phyloP scores from a whole-genome alignment of 2,329 filamentous ascomycete species.

The Aspergillus sp. region DNA sequence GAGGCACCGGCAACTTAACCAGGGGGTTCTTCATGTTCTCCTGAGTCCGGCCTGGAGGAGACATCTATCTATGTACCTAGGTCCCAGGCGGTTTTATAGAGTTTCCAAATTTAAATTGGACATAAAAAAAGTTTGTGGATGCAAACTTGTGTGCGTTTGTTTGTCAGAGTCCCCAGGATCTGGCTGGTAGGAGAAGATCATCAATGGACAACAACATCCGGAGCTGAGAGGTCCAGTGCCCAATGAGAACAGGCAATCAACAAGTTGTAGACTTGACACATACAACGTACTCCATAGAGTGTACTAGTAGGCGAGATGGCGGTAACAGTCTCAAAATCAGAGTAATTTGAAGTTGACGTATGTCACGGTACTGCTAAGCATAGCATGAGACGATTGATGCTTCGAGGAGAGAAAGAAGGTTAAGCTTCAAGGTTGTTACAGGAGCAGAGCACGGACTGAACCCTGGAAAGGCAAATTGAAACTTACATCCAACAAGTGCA shows the following conservation, averaged over 20 bases:
- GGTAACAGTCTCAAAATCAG: conserved; percentile 4
- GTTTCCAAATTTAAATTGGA: not conserved
- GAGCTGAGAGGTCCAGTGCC: conserved; percentile 18
- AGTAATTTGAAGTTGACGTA: not conserved
- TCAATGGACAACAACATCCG: conserved; percentile 9
- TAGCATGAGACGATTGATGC: not conserved
- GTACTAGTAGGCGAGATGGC: conserved; percentile 1
- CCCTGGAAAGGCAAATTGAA: not conserved
- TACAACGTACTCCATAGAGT: not conserved
- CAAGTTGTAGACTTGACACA: conserved; percentile 5
- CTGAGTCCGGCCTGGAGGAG: not conserved
- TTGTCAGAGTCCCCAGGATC: conserved; percentile 13
- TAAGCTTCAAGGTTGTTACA: not conserved
- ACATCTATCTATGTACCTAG: not conserved
- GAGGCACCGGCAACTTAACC: not conserved
- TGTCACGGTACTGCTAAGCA: not conserved
- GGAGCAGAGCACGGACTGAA: conserved; percentile 2
- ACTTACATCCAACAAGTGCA: too few species aligned
- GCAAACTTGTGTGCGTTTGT: conserved; percentile 10
- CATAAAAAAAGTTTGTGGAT: conserved; percentile 1
- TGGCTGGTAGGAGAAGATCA: not conserved
- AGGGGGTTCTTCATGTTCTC: not conserved
- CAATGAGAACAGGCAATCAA: conserved; percentile 19
- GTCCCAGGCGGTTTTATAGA: not conserved
- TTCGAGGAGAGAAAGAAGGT: not conserved